Evolutionary conservation across 2,329 filamentous ascomycete species (phyloP).

Genomic region (Apiospora pterosperma): DNA sequence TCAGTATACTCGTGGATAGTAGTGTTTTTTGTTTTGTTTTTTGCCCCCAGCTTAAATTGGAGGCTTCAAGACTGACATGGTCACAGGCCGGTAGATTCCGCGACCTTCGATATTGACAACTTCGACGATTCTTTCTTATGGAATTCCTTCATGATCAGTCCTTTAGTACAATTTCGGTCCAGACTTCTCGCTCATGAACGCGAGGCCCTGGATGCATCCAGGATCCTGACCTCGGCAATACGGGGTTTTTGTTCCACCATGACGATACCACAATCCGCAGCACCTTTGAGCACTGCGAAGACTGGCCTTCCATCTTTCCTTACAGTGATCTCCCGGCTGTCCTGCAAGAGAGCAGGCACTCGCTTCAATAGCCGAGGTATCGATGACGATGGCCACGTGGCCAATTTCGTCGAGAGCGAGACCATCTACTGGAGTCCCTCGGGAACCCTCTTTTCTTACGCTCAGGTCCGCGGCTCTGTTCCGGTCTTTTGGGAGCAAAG

Average conservation of each 20-base stretch:
- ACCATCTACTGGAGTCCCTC: slow-evolving; percentile 84
- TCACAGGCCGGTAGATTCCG: slow-evolving; percentile 66
- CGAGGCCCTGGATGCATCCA: slow-evolving; percentile 76
- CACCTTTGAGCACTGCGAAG: slow-evolving; percentile 62
- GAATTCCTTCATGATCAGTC: slow-evolving; percentile 98
- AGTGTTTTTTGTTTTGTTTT: no score
- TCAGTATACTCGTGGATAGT: slow-evolving; percentile 27
- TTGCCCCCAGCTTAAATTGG: not conserved
- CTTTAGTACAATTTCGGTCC: slow-evolving; percentile 84
- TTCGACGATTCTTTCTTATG: slow-evolving; percentile 91
- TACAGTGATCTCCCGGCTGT: slow-evolving; percentile 87
- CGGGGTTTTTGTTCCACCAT: slow-evolving; percentile 88
- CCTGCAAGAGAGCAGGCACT: slow-evolving; percentile 86
- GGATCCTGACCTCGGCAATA: slow-evolving; percentile 89
- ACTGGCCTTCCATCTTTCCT: slow-evolving; percentile 78
- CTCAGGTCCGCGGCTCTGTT: slow-evolving; percentile 87
- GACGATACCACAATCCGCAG: slow-evolving; percentile 73
- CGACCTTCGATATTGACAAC: slow-evolving; percentile 85
- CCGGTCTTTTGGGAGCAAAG: slow-evolving; percentile 97
- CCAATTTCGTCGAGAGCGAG: slow-evolving; percentile 98
- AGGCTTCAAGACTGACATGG: slow-evolving; percentile 14
- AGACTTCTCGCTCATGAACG: slow-evolving; percentile 73
- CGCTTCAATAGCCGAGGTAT: slow-evolving; percentile 97
- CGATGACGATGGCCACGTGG: slow-evolving; percentile 94
- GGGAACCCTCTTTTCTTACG: slow-evolving; percentile 83